phyloP scores from a whole-genome alignment of 1,139 yeast genomes.

The Kurtzmaniella natalensis region DNA sequence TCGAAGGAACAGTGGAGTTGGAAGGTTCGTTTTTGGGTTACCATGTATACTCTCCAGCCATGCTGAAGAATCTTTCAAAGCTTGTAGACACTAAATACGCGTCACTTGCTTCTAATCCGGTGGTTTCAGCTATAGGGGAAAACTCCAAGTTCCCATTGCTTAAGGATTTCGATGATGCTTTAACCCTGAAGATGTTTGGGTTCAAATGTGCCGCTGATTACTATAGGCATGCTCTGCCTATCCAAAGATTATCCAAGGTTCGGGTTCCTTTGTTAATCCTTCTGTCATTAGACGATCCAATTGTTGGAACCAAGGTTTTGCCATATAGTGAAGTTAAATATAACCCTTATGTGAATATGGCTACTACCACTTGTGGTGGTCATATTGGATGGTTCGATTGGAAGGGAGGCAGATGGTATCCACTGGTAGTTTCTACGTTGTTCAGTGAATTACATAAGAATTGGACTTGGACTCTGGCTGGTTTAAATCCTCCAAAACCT shows the following conservation, averaged over 20 bases:
- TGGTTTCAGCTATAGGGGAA: slow-evolving; percentile 25
- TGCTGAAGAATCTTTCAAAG: slow-evolving; percentile 46
- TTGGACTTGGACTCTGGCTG: slow-evolving; percentile 18
- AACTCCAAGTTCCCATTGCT: slow-evolving; percentile 9
- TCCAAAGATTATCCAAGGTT: slow-evolving; percentile 43
- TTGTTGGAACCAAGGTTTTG: slow-evolving; percentile 48
- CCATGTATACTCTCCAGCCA: slow-evolving; percentile 47
- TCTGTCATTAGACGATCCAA: slow-evolving; percentile 54
- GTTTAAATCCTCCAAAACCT: slow-evolving; percentile 24
- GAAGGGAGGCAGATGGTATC: slow-evolving; percentile 52
- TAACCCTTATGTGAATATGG: slow-evolving; percentile 67
- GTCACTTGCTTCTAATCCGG: slow-evolving; percentile 31
- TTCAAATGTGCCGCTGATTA: slow-evolving; percentile 51
- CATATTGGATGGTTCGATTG: slow-evolving; percentile 64
- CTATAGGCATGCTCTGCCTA: slow-evolving; percentile 51
- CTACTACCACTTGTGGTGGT: slow-evolving; percentile 80
- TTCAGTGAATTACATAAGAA: slow-evolving; percentile 29
- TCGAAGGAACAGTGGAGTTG: slow-evolving; percentile 41
- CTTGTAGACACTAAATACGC: slow-evolving; percentile 41
- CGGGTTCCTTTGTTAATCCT: slow-evolving; percentile 51
- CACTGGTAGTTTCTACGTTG: slow-evolving; percentile 32
- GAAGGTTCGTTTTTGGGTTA: slow-evolving; percentile 40
- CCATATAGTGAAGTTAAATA: slow-evolving; percentile 56
- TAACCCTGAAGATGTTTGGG: slow-evolving; percentile 53
- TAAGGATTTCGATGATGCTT: slow-evolving; percentile 46